Evolutionary conservation across 2,329 filamentous ascomycete genomes (phyloP), one percentile per base, ranked within the genome.

Genomic region (Capronia coronata): DNA sequence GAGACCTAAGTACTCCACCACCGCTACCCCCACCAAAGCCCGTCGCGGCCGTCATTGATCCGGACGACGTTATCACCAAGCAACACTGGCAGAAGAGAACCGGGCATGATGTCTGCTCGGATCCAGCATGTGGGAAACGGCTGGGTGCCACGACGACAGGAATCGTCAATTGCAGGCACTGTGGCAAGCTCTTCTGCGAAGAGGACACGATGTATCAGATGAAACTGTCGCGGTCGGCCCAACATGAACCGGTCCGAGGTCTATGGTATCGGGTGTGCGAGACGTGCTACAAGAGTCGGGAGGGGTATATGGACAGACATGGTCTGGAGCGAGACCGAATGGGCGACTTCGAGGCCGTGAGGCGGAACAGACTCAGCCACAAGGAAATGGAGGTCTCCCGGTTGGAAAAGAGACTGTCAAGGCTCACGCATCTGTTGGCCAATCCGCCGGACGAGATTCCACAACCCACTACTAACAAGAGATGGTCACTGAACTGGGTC

Each of bases 181-280:
- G 93, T 63, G 93, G 93, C 5, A 84, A 84, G 60, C 71, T 98
- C 34, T 98, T 97, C 65, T 98, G 93, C 68, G 93, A 97, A 64
- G 87, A 91, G 60, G 93, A 98, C 66, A 97, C 93, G 45, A 95
- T 98, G 90, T 98, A 97, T 64, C 91, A 98, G 71, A 97, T 97
- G 86, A 96, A 94, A 73, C 75, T 98, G 9, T 95, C 90, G 7
- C 77, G 90, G 47, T 85, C 89, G 23, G 93, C 93, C 2, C 79
- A 83, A 51, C 88, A 96, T 68, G 93, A 98, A 57, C 91, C 93
- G 0, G 80, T 93, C 1, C 76, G 91, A 54, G 93, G 93, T 6
- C 79, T 87, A 59, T 98, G 93, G 93, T 94, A 87, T 61, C 75
- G 93, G 44, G 91, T 97, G 1, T 98, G 93, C 65, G 93, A 98